Conservation (phyloP, 2,329 filamentous ascomycete species). For the Alternaria tenuissima region DNA sequence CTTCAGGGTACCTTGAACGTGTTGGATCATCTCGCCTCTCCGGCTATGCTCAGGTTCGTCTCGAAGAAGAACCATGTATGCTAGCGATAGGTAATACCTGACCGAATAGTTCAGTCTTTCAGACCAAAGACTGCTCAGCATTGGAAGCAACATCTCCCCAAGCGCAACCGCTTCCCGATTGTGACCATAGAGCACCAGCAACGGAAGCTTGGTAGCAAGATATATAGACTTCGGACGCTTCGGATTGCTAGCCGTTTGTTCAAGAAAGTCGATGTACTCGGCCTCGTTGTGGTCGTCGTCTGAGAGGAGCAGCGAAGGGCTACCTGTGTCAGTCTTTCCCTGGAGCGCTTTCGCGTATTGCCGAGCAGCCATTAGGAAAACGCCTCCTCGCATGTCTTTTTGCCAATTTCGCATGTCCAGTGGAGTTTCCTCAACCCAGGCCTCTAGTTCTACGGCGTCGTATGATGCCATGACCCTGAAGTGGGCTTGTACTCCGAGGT, state of each 20-base stretch:
- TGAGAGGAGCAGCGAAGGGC: conserved; percentile 67
- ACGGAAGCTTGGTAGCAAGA: conserved; percentile 61
- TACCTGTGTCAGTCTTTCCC: conserved; percentile 70
- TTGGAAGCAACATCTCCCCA: conserved; percentile 53
- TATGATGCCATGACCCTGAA: conserved; percentile 75
- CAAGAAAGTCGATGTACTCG: conserved; percentile 62
- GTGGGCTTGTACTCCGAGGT: conserved; percentile 71
- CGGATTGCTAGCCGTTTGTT: conserved; percentile 63
- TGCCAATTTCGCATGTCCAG: conserved; percentile 78
- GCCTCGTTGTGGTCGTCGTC: conserved; percentile 71
- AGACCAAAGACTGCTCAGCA: conserved; percentile 55
- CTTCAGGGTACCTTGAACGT: conserved; percentile 64
- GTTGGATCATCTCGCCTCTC: conserved; percentile 59
- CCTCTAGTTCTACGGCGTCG: conserved; percentile 73
- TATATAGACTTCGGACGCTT: conserved; percentile 73
- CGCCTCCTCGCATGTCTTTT: conserved; percentile 74
- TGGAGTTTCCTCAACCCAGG: conserved; percentile 74
- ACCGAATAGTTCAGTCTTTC: conserved; percentile 54
- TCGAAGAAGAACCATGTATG: conserved; percentile 51
- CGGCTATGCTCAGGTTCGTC: conserved; percentile 49
- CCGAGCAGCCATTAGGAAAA: conserved; percentile 70
- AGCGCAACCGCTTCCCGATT: conserved; percentile 53
- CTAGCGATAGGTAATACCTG: conserved; percentile 55
- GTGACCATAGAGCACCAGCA: conserved; percentile 55
- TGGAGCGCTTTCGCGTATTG: conserved; percentile 75